phyloP scores from a whole-genome alignment of 176 grass and related monocot genomes.

The Avena atlantica region DNA sequence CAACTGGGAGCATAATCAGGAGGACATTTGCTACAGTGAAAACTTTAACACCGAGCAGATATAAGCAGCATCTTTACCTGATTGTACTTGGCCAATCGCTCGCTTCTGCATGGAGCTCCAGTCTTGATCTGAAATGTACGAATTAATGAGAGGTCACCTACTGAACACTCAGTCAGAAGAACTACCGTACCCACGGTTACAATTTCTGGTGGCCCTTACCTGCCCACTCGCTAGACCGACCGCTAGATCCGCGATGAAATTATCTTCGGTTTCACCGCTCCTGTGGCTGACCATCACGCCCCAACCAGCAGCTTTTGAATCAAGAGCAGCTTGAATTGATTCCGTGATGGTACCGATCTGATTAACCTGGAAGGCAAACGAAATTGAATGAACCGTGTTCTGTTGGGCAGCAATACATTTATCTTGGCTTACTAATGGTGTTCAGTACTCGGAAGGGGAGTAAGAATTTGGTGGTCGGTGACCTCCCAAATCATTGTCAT shows the following conservation, averaged over 20 bases:
- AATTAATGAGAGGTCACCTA: not conserved
- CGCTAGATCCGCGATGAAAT: constrained; percentile 92
- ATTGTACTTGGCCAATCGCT: constrained; percentile 94
- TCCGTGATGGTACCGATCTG: constrained; percentile 89
- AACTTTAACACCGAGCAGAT: not conserved
- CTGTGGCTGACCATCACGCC: constrained; percentile 98
- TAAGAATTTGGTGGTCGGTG: not conserved
- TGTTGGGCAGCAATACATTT: constrained; percentile 2
- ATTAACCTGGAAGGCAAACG: constrained; percentile 70
- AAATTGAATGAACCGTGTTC: not conserved
- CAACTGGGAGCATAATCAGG: constrained; percentile 2
- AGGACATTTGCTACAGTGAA: not conserved
- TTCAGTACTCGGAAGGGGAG: not conserved
- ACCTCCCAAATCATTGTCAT: not conserved
- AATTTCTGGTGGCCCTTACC: constrained; percentile 47
- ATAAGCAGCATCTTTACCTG: constrained; percentile 57
- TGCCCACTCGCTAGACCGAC: constrained; percentile 94
- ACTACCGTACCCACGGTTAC: not conserved
- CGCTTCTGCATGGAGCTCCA: constrained; percentile 88
- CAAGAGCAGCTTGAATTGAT: constrained; percentile 92
- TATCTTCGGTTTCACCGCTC: constrained; percentile 98
- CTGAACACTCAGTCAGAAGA: not conserved
- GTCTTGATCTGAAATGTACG: constrained; percentile 84
- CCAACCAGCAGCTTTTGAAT: constrained; percentile 96
- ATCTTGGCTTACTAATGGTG: not conserved